These are phyloP conservation scores for Nicotiana rustica DNA, from an alignment of 305 asterid genomes.

Conservation along the genomic window DNA sequence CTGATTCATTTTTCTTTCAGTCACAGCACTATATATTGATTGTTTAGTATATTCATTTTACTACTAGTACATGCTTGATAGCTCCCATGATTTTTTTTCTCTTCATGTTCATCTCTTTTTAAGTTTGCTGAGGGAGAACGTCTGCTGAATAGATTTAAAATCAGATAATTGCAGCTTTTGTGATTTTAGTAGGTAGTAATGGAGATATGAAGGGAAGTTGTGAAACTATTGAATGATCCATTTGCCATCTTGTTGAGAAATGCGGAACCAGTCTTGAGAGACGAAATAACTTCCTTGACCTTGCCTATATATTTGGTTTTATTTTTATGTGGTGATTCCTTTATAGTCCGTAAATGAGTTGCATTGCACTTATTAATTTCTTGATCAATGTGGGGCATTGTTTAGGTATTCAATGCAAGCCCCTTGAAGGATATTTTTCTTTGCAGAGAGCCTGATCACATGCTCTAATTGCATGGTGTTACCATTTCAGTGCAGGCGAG, in stretches of 20 bases:
- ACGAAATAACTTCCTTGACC: background rate
- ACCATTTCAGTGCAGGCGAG: no score
- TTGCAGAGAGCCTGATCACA: background rate
- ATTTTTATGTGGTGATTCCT: background rate
- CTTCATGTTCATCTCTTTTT: background rate
- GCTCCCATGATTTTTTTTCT: background rate
- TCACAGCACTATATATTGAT: background rate
- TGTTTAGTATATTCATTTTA: background rate
- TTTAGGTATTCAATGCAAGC: background rate
- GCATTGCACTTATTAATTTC: background rate
- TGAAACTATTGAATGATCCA: slow-evolving; percentile 20
- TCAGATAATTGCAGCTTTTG: background rate
- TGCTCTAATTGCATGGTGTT: background rate
- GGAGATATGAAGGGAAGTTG: background rate
- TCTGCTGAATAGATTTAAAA: background rate
- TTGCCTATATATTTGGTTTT: background rate
- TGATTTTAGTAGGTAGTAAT: background rate
- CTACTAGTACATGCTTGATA: background rate
- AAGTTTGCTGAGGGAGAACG: background rate
- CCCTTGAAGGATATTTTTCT: slow-evolving; percentile 4
- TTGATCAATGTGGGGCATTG: background rate
- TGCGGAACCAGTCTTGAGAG: background rate
- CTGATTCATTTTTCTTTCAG: slow-evolving; percentile 18
- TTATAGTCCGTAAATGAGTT: background rate
- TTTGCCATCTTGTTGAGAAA: slow-evolving; percentile 13